phyloP scores from a whole-genome alignment of 805 yeast species.

The Ogataea dorogensis region DNA sequence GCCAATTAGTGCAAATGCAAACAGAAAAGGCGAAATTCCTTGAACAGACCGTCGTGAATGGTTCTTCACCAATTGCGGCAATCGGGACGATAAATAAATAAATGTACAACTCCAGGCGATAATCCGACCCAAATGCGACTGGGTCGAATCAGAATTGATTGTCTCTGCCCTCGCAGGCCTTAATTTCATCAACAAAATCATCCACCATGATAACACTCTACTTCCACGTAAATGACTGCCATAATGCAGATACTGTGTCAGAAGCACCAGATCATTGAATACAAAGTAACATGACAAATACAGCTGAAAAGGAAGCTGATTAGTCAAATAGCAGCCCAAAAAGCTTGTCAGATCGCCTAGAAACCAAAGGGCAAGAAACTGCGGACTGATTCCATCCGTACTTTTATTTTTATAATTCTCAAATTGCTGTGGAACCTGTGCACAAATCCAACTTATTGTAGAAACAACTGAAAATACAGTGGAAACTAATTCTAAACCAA shows the following conservation, averaged over 20 bases:
- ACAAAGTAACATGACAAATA: slow-evolving; percentile 72
- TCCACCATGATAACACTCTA: slow-evolving; percentile 5
- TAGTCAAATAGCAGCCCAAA: slow-evolving; percentile 71
- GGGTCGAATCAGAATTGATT: not conserved
- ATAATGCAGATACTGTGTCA: slow-evolving; percentile 73
- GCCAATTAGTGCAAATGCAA: slow-evolving; percentile 75
- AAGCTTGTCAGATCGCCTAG: slow-evolving; percentile 38
- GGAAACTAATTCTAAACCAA: slow-evolving; percentile 15
- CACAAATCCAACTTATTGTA: slow-evolving; percentile 36
- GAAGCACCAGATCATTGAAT: slow-evolving; percentile 63
- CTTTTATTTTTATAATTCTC: slow-evolving; percentile 33
- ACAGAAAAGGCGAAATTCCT: slow-evolving; percentile 79
- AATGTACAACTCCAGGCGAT: slow-evolving; percentile 80
- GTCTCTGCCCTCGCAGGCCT: slow-evolving; percentile 21
- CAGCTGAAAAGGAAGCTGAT: slow-evolving; percentile 79
- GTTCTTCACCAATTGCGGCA: slow-evolving; percentile 84
- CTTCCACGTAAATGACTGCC: slow-evolving; percentile 25
- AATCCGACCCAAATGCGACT: slow-evolving; percentile 30
- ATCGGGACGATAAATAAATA: slow-evolving; percentile 72
- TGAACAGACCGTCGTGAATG: slow-evolving; percentile 76
- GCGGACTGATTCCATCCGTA: slow-evolving; percentile 33
- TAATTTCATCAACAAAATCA: slow-evolving; percentile 30
- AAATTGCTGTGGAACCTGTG: slow-evolving; percentile 37
- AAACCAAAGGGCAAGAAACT: slow-evolving; percentile 33
- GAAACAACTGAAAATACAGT: slow-evolving; percentile 29